Evolutionary conservation across 192 early-diverging fungal species (phyloP).

Genomic region (Podila clonocystis): DNA sequence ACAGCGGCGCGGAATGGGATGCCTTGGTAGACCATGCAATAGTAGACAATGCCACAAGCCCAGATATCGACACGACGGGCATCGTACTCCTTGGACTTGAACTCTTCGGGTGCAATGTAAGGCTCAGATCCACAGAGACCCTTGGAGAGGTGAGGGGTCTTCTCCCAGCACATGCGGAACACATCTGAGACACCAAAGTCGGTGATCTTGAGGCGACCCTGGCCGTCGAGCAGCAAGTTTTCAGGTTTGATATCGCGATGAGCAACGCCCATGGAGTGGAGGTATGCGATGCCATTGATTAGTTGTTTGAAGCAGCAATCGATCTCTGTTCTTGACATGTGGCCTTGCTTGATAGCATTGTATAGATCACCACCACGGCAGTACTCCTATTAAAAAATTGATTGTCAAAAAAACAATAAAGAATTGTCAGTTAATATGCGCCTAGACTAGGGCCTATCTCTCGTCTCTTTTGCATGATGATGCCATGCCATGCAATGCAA

Average conservation of each 20-base stretch:
- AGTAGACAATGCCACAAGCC: conserved; percentile 95
- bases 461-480: background rate
- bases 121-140: conserved; percentile 96
- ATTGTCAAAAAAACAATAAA: background rate
- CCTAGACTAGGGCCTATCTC: background rate
- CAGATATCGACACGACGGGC: conserved; percentile 92
- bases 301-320: conserved; percentile 96
- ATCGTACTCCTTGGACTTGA: conserved; percentile 82
- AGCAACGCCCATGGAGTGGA: conserved; percentile 96
- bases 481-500: background rate
- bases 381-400: conserved; percentile 66
- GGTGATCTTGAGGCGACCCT: conserved; percentile 92
- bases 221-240: conserved; percentile 86
- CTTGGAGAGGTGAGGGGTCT: conserved; percentile 75
- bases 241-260: conserved; percentile 89
- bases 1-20: conserved; percentile 72
- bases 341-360: conserved; percentile 76
- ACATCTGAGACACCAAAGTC: conserved; percentile 99
- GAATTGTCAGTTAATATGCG: too few species aligned
- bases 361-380: conserved; percentile 94
- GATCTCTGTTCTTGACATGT: conserved; percentile 81
- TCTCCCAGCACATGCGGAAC: conserved; percentile 90
- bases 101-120: conserved; percentile 97
- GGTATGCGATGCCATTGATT: conserved; percentile 85
- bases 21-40: conserved; percentile 77